Evolutionary conservation across 2,329 filamentous ascomycete genomes (phyloP).

Genomic region (Incumbomyces delicatus): DNA sequence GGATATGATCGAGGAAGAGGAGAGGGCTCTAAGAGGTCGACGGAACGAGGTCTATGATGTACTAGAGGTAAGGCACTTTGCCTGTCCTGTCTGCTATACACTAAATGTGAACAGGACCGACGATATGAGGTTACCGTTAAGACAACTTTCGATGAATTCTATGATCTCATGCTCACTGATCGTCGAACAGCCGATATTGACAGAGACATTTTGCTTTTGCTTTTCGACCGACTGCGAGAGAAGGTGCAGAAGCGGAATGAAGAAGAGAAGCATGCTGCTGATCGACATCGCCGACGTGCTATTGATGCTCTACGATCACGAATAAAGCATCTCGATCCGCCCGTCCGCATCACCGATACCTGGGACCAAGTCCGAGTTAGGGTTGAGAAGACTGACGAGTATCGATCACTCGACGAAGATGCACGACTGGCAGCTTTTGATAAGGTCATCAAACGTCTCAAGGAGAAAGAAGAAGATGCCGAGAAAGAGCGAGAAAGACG

Average conservation of each 20-base stretch:
- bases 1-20: slow-evolving; percentile 90
- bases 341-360: slow-evolving; percentile 65
- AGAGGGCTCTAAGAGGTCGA: slow-evolving; percentile 69
- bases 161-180: slow-evolving; percentile 71
- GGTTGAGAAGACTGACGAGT: slow-evolving; percentile 74
- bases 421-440: slow-evolving; percentile 76
- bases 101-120: slow-evolving; percentile 58
- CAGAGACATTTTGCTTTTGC: slow-evolving; percentile 63
- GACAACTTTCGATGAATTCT: slow-evolving; percentile 83
- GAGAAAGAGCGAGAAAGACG: slow-evolving; percentile 51
- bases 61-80: slow-evolving; percentile 60
- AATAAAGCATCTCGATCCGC: slow-evolving; percentile 84
- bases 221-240: slow-evolving; percentile 81
- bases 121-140: slow-evolving; percentile 81
- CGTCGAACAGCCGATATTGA: slow-evolving; percentile 80
- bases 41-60: slow-evolving; percentile 81
- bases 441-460: slow-evolving; percentile 80
- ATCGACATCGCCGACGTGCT: slow-evolving; percentile 75
- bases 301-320: slow-evolving; percentile 74
- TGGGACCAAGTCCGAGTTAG: slow-evolving; percentile 81
- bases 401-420: slow-evolving; percentile 73
- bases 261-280: slow-evolving; percentile 70
- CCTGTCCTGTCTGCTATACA: slow-evolving; percentile 8
- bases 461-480: slow-evolving; percentile 76
- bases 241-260: slow-evolving; percentile 74